Evolutionary conservation across 1,284 basidiomycete species (phyloP), one percentile per base, ranked within the genome.

Genomic region (Pulveroboletus sp.): DNA sequence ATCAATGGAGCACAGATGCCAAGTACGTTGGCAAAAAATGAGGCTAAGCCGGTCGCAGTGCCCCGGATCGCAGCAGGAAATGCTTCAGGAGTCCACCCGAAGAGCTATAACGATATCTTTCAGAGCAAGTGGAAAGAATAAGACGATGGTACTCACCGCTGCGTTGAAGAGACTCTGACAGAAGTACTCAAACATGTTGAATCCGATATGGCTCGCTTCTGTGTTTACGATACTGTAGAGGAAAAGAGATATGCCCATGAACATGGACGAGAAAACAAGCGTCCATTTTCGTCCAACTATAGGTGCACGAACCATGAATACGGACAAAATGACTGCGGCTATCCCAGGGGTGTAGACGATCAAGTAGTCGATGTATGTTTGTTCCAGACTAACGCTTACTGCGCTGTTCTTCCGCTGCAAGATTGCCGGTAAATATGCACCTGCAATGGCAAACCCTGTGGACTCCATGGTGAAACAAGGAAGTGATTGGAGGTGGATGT

Each of bases 71-170:
- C 53, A 17, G 40, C 6, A 38, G 62, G 62, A 24, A 64, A 64
- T 5, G 62, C 52, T 26, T 64, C 62, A 4, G 64, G 64, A 14
- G 55, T 64, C 64, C 62, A 64, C 31, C 62, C 64, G 2, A 52
- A 31, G 46, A 65, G 54, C 62, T 65, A 29, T 8, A 15, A 43
- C 18, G 11, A 20, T 9, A 7, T 17, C 12, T 12, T n/a, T 60
- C 31, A 52, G 36, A 5, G 4, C 5, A 6, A 33, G 20, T 1
- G 8, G 5, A 1, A 15, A 8, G 36, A 42, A 46, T 2, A 14
- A 46, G 6, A 7, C 7, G 2, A n/a, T 14, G 24, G 2, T 12
- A 9, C 49, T 51, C 35, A 65, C 63, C 6, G 29, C 42, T 17
- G 62, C 44, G 15, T 39, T 53, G 44, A 64, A 66, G 36, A 64